Conservation (phyloP, 306 rosid genomes). For the Sphenostylis stenocarpa region DNA sequence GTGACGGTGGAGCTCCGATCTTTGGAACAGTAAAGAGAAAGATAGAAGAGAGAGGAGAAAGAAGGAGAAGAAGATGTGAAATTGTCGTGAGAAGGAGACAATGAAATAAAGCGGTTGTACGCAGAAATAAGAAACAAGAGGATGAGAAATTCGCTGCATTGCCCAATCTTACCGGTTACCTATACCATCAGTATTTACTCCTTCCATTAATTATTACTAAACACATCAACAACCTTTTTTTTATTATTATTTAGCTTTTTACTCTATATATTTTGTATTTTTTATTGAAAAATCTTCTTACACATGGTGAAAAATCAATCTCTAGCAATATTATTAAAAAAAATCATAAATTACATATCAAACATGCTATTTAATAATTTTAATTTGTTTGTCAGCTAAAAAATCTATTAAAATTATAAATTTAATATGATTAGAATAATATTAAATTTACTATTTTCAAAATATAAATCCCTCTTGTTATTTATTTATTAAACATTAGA, state of each 20-base stretch:
- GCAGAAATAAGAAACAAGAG: slow-evolving; percentile 43
- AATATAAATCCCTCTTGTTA: too few species aligned
- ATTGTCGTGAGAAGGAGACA: slow-evolving; percentile 23
- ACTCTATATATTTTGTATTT: neutral
- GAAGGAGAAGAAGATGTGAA: neutral
- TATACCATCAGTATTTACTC: slow-evolving; percentile 23
- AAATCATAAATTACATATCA: too few species aligned
- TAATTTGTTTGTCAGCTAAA: too few species aligned
- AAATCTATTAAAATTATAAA: too few species aligned
- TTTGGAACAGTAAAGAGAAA: neutral
- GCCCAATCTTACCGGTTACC: slow-evolving; percentile 48
- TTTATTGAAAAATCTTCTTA: too few species aligned
- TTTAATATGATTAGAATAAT: too few species aligned
- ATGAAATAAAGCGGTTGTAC: slow-evolving; percentile 48
- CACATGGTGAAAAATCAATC: too few species aligned
- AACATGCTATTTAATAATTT: too few species aligned
- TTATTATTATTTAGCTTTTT: neutral
- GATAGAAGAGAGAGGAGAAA: neutral
- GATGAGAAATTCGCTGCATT: slow-evolving; percentile 44
- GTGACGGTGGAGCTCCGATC: slow-evolving; percentile 25
- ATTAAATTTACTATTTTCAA: too few species aligned
- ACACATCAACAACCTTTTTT: neutral
- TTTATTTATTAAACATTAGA: too few species aligned
- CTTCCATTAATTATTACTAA: neutral
- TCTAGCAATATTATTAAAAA: too few species aligned